phyloP scores from a whole-genome alignment of 768 basidiomycete genomes.

The Russula virescens region DNA sequence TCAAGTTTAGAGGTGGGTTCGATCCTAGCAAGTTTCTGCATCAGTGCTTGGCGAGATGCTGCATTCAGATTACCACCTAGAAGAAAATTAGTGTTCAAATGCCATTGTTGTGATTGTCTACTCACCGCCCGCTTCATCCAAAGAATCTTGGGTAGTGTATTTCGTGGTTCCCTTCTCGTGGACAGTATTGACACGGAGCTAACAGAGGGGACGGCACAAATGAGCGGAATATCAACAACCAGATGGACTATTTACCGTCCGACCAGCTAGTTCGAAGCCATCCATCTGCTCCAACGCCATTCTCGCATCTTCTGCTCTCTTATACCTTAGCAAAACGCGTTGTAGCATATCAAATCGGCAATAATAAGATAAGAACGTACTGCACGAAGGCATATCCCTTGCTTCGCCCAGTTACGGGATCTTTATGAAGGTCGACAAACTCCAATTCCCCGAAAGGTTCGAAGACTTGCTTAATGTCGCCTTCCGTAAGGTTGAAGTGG shows the following conservation, averaged over 20 bases:
- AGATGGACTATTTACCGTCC: constrained; percentile 56
- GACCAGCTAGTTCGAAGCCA: constrained; percentile 94
- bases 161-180: constrained; percentile 81
- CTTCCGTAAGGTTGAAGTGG: constrained; percentile 94
- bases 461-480: constrained; percentile 98
- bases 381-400: constrained; percentile 99
- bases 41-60: constrained; percentile 97
- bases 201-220: constrained; percentile 20
- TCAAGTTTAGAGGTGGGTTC: constrained; percentile 55
- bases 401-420: constrained; percentile 89
- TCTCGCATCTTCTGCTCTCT: constrained; percentile 86
- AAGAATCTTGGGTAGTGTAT: constrained; percentile 69
- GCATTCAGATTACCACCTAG: constrained; percentile 95
- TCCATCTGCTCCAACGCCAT: constrained; percentile 99
- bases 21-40: constrained; percentile 99
- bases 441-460: constrained; percentile 98
- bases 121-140: constrained; percentile 88
- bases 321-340: constrained; percentile 52
- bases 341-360: not conserved
- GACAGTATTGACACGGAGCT: constrained; percentile 88
- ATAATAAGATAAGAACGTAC: constrained; percentile 40
- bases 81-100: constrained; percentile 7
- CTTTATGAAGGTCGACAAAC: constrained; percentile 96
- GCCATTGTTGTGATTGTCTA: not conserved
- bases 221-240: constrained; percentile 22